Conservation (phyloP, 1,284 basidiomycete species). For the Boletellus sp. region DNA sequence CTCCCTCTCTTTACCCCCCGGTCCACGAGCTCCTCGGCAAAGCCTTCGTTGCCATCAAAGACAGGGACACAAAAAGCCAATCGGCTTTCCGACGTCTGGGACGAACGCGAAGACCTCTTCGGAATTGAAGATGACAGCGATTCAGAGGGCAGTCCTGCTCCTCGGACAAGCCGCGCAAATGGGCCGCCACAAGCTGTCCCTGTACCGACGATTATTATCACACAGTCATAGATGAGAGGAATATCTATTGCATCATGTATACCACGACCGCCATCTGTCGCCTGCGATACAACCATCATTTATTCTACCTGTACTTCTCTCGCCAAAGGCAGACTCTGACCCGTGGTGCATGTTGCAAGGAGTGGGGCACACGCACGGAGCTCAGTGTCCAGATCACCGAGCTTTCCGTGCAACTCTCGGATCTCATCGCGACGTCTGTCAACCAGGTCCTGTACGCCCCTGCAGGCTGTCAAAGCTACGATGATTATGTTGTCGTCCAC, state of each 20-base stretch:
- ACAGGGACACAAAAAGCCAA: conserved; percentile 27
- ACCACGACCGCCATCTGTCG: conserved; percentile 17
- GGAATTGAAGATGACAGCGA: conserved; percentile 54
- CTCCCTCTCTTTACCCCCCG: conserved; percentile 48
- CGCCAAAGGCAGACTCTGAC: not conserved
- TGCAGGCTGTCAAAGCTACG: conserved; percentile 42
- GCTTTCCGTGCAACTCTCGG: conserved; percentile 38
- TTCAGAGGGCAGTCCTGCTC: conserved; percentile 11
- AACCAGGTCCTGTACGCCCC: conserved; percentile 46
- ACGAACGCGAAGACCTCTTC: conserved; percentile 75
- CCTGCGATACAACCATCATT: conserved; percentile 5
- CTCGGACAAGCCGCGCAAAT: conserved; percentile 5
- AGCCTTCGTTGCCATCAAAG: conserved; percentile 13
- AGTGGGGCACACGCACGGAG: conserved; percentile 29
- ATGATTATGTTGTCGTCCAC: conserved; percentile 46
- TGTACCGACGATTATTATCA: conserved; percentile 30
- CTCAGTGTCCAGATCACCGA: conserved; percentile 46
- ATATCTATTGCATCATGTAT: conserved; percentile 31
- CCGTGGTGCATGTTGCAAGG: conserved; percentile 7
- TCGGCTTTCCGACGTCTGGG: conserved; percentile 65
- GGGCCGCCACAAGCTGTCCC: conserved; percentile 1
- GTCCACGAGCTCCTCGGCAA: conserved; percentile 13
- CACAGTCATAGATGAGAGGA: conserved; percentile 19
- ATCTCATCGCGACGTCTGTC: conserved; percentile 44
- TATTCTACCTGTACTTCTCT: conserved; percentile 17